Conservation (phyloP, 495 filamentous ascomycete species). For the Ramalina intermedia region DNA sequence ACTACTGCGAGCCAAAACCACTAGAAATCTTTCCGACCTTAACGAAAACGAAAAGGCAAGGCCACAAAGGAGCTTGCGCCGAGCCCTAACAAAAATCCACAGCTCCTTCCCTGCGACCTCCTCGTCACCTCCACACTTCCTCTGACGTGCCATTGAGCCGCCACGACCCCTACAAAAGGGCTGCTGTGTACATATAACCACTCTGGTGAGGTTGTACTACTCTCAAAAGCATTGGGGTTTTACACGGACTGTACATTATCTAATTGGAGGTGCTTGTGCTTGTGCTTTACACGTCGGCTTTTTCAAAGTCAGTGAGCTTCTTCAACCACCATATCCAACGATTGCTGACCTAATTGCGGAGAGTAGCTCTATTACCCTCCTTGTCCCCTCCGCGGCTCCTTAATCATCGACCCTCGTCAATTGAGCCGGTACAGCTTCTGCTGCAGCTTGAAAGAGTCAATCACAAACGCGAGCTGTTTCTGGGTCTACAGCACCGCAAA, state of each 20-base stretch:
- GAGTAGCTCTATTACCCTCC: too few relatives aligned
- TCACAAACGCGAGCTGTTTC: too few relatives aligned
- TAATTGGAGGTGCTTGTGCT: conserved; percentile 6
- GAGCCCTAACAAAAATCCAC: background rate
- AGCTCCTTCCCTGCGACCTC: background rate
- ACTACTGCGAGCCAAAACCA: background rate
- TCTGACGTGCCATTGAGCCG: background rate
- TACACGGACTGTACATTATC: background rate
- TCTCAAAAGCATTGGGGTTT: background rate
- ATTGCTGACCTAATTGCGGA: too few relatives aligned
- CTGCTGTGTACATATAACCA: conserved; percentile 1
- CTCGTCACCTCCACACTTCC: background rate
- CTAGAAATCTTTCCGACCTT: background rate
- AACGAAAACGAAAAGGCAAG: background rate
- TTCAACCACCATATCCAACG: too few relatives aligned
- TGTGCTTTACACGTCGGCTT: background rate
- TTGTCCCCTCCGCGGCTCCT: too few relatives aligned
- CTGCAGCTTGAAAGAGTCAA: too few relatives aligned
- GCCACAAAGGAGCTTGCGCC: background rate
- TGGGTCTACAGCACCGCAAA: too few relatives aligned
- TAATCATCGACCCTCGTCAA: too few relatives aligned
- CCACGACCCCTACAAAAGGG: background rate
- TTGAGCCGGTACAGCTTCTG: too few relatives aligned
- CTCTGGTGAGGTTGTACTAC: background rate
- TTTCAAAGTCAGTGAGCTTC: too few relatives aligned